These are phyloP conservation scores for Adiantum capillusveneris DNA, from an alignment of 75 land plant species.

Conservation along the genomic window DNA sequence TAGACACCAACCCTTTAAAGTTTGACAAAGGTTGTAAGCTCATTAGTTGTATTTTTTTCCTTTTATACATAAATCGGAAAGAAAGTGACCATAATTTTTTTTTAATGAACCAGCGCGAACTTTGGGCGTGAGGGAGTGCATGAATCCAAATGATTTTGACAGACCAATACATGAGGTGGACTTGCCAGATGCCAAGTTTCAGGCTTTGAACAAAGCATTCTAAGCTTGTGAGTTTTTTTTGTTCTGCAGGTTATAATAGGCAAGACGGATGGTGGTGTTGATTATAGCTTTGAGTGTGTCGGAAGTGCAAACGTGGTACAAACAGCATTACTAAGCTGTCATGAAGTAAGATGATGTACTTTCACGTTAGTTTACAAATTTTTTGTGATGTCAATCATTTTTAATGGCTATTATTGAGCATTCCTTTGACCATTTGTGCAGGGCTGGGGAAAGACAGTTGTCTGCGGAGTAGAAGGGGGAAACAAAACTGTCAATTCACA, in stretches of 20 bases:
- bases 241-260: conserved; percentile 34
- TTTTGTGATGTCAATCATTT: too few relatives aligned
- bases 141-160: conserved; percentile 44
- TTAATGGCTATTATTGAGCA: too few relatives aligned
- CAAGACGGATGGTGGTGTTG: conserved; percentile 54
- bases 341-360: conserved; percentile 36
- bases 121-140: conserved; percentile 42
- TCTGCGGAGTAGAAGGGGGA: conserved; percentile 15
- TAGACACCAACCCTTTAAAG: conserved; percentile 30
- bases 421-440: conserved; percentile 6
- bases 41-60: too few relatives aligned
- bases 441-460: conserved; percentile 33
- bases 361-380: background rate
- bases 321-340: conserved; percentile 38
- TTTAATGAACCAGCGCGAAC: background rate
- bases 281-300: conserved; percentile 50
- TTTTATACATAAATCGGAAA: too few relatives aligned
- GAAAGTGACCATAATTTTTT: background rate
- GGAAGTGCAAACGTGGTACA: conserved; percentile 43
- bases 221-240: background rate
- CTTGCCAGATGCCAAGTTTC: too few relatives aligned
- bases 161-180: conserved; percentile 47
- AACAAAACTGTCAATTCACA: background rate
- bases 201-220: too few relatives aligned
- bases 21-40: conserved; percentile 43